These are phyloP conservation scores for Colletotrichum sidae DNA, from an alignment of 2,329 filamentous ascomycete genomes.

Conservation along the genomic window DNA sequence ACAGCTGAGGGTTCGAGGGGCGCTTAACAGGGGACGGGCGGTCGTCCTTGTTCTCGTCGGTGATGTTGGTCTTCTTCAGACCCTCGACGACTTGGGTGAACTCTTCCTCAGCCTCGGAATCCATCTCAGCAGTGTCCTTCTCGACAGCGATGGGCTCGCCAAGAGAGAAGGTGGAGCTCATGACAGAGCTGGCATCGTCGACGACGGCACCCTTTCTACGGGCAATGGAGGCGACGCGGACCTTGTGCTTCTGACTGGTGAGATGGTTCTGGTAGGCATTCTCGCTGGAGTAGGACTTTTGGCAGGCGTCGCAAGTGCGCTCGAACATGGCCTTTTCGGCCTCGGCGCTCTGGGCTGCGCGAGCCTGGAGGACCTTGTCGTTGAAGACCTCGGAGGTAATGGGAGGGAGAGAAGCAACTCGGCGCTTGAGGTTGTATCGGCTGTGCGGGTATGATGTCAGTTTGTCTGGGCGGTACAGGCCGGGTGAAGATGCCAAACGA, in stretches of 20 bases:
- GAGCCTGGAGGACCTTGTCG: slow-evolving; percentile 93
- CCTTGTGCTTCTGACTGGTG: slow-evolving; percentile 89
- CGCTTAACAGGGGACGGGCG: slow-evolving; percentile 64
- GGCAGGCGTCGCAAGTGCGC: slow-evolving; percentile 82
- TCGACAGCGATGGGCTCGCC: slow-evolving; percentile 77
- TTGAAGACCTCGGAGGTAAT: slow-evolving; percentile 93
- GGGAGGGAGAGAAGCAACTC: slow-evolving; percentile 89
- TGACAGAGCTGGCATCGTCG: slow-evolving; percentile 81
- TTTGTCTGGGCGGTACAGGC: slow-evolving; percentile 5
- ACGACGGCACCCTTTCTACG: slow-evolving; percentile 51
- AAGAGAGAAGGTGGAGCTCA: slow-evolving; percentile 92
- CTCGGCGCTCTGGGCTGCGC: slow-evolving; percentile 84
- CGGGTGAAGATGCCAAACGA: neutral
- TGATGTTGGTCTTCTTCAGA: slow-evolving; percentile 78
- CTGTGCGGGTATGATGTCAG: slow-evolving; percentile 55
- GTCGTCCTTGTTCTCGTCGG: slow-evolving; percentile 56
- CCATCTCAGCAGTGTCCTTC: slow-evolving; percentile 58
- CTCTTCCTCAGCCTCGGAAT: slow-evolving; percentile 78
- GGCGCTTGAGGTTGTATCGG: slow-evolving; percentile 95
- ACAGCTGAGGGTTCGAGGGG: slow-evolving; percentile 63
- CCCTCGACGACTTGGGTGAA: slow-evolving; percentile 82
- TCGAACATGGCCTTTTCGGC: slow-evolving; percentile 92
- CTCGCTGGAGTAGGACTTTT: slow-evolving; percentile 95
- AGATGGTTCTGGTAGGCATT: slow-evolving; percentile 96
- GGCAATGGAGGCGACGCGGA: slow-evolving; percentile 63